Conservation (phyloP, 140 eudicot species). For the Eryngium alpinum region DNA sequence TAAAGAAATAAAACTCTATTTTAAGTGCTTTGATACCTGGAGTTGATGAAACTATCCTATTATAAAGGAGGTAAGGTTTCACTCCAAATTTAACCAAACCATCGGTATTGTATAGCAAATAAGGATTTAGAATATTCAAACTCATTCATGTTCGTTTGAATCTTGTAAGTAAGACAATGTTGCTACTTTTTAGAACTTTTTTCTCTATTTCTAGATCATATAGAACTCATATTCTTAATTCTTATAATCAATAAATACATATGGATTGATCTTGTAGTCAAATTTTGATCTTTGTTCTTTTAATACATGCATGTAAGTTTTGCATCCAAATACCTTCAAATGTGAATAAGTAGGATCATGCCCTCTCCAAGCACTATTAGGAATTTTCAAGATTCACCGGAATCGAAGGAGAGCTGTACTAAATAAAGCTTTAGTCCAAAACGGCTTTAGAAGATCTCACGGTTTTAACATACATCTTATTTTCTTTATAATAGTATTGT, state of each 20-base stretch:
- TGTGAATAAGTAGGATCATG: neutral
- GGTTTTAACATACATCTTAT: neutral
- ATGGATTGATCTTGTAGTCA: neutral
- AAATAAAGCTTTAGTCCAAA: neutral
- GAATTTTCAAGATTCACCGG: neutral
- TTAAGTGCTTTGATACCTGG: no score
- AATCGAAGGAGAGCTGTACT: neutral
- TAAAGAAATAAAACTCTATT: no score
- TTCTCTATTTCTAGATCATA: neutral
- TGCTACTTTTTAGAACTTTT: neutral
- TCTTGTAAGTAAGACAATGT: no score
- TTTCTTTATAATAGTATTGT: neutral
- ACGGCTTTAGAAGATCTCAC: neutral
- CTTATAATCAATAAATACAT: neutral
- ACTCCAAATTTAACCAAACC: no score
- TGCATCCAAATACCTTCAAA: neutral
- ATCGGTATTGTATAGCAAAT: no score
- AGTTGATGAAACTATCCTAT: no score
- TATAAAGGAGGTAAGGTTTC: no score
- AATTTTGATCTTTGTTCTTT: neutral
- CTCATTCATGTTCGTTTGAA: no score
- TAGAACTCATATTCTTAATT: neutral
- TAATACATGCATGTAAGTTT: neutral
- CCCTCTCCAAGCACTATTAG: neutral
- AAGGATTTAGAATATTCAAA: no score